Evolutionary conservation across 192 early-diverging fungal species (phyloP), one percentile per base, ranked within the genome.

Genomic region (Haplosporangium gracile): DNA sequence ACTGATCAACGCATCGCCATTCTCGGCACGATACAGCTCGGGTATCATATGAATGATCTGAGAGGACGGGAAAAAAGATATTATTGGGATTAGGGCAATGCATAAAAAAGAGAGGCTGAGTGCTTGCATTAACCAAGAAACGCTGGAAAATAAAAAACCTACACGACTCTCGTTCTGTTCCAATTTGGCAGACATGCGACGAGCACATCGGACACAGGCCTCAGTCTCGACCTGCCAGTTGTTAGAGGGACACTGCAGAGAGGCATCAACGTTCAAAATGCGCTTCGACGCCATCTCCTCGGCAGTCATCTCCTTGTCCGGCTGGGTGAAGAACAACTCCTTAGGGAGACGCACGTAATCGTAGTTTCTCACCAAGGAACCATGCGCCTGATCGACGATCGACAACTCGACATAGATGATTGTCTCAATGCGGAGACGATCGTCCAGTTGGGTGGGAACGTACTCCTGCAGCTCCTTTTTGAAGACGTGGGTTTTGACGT

Each of bases 391-490:
- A 42, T 57, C 69, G 16, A 86, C 75, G 63, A 86, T 77, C 26
- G 84, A 86, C 38, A 86, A 71, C 63, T 86, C 84, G 26, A 72
- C 79, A 75, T 86, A 86, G 39, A 86, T 76, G 75, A 86, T 86
- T 16, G 84, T 86, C 65, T 86, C 84, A 34, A 86, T 86, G 40
- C 84, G 84, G 13, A 86, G 84, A 26, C 78, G 84, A 38, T 86
- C 84, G 5, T 81, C 84, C 51, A 72, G 57, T 40, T 80, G 84
- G n/a, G 79, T 81, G 5, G 84, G 79, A 3, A 86, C 71, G 34
- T 86, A 86, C 72, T 86, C 84, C 68, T 86, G 84, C 15, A 74
- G 75, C 53, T 86, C 84, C 76, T 86, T 86, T 70, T 86, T 86
- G 36, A 86, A 86, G 57, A 86, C 76, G 47, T 81, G 75, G 3